These are phyloP conservation scores for Aspergillus taichungensis DNA, from an alignment of 495 filamentous ascomycete genomes.

Conservation along the genomic window DNA sequence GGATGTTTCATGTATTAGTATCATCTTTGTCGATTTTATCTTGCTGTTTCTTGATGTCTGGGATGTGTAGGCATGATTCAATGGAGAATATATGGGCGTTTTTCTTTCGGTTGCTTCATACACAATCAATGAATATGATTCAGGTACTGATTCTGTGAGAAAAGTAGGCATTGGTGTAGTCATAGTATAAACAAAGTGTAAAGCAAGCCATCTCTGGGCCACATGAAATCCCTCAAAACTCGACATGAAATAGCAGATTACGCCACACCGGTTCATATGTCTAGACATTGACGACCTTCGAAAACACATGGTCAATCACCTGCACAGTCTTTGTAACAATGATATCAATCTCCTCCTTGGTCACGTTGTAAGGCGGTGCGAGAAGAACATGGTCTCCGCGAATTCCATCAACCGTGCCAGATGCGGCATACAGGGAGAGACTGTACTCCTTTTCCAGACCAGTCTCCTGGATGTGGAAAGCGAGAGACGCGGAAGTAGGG, in stretches of 20 bases:
- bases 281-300: conserved; percentile 6
- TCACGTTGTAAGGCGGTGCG: conserved; percentile 65
- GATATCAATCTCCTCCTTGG: conserved; percentile 49
- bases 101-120: too few species aligned
- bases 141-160: too few species aligned
- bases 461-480: conserved; percentile 43
- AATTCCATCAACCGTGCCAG: conserved; percentile 58
- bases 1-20: conserved; percentile 5
- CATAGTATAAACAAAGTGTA: too few species aligned
- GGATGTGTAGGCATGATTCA: too few species aligned
- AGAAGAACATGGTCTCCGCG: conserved; percentile 69
- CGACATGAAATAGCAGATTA: background rate
- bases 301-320: conserved; percentile 29
- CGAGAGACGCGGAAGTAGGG: conserved; percentile 20
- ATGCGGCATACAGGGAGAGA: conserved; percentile 61
- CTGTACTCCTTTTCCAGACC: conserved; percentile 43
- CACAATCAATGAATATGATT: too few species aligned
- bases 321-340: conserved; percentile 40
- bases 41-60: too few species aligned
- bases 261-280: background rate
- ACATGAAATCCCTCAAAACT: background rate
- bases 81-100: too few species aligned
- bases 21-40: background rate
- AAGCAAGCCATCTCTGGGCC: background rate
- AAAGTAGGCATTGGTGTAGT: too few species aligned